These are phyloP conservation scores for Schizosaccharomyces osmophilus DNA, from an alignment of 805 yeast species.

Conservation along the genomic window DNA sequence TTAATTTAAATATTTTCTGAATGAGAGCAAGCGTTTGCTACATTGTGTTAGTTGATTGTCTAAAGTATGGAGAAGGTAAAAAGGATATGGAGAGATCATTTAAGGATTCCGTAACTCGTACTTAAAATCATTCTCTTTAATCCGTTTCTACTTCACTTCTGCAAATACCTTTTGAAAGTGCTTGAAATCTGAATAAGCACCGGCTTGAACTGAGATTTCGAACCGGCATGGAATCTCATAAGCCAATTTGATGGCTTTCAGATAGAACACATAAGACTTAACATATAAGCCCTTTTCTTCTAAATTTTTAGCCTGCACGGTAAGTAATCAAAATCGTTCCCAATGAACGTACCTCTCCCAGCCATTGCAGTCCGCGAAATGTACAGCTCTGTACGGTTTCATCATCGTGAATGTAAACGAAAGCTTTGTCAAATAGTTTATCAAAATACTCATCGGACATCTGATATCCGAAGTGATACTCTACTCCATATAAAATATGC, in stretches of 20 bases:
- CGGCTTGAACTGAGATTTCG: not conserved
- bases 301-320: not conserved
- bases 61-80: too few species aligned
- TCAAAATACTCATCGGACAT: not conserved
- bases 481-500: too few species aligned
- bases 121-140: too few species aligned
- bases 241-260: not conserved
- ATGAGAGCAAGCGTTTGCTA: not conserved
- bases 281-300: not conserved
- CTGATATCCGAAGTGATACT: not conserved
- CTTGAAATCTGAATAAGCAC: not conserved
- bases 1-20: not conserved
- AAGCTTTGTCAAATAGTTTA: not conserved
- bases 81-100: too few species aligned
- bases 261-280: not conserved
- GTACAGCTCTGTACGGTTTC: not conserved
- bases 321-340: too few species aligned
- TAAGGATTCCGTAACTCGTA: too few species aligned
- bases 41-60: not conserved
- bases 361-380: not conserved
- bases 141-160: too few species aligned
- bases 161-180: not conserved
- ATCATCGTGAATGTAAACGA: not conserved
- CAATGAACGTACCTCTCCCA: not conserved
- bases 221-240: not conserved